A percentile compares a stretch with the other conserved stretches of the same genome.
Conservation (phyloP, 495 filamentous ascomycete genomes). For the Penicillium verhagenii region DNA sequence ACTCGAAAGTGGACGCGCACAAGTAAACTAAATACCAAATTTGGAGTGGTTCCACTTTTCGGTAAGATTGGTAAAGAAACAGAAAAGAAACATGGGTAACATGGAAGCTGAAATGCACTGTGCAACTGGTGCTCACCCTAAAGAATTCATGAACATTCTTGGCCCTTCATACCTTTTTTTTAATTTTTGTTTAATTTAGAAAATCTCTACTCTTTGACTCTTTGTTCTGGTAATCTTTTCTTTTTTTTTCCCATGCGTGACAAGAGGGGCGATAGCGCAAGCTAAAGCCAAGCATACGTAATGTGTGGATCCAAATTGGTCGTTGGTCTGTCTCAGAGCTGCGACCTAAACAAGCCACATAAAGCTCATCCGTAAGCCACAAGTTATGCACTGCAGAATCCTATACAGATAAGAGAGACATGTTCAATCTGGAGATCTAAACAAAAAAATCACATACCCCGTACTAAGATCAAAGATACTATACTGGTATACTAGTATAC, state of each 20-base stretch:
- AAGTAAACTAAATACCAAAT: constrained; percentile 22
- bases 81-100: too few species aligned
- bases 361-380: constrained; percentile 10
- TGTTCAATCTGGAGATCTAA: too few species aligned
- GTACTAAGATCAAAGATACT: too few species aligned
- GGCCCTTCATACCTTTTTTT: constrained; percentile 12
- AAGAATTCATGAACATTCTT: constrained; percentile 8
- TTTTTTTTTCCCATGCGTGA: background rate
- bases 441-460: too few species aligned
- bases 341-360: constrained; percentile 15
- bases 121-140: too few species aligned
- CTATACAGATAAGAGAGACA: too few species aligned
- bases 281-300: constrained; percentile 15
- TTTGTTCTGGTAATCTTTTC: background rate
- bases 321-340: constrained; percentile 14
- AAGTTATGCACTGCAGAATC: background rate
- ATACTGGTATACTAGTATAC: too few species aligned
- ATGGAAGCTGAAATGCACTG: too few species aligned
- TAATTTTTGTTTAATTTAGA: background rate
- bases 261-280: background rate
- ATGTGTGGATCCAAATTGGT: constrained; percentile 9
- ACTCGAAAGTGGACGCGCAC: constrained; percentile 7
- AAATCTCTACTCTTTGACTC: background rate
- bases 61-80: constrained; percentile 19
- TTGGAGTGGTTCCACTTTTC: constrained; percentile 11